Conservation (phyloP, 805 yeast genomes). For the Pichia deserticola region DNA sequence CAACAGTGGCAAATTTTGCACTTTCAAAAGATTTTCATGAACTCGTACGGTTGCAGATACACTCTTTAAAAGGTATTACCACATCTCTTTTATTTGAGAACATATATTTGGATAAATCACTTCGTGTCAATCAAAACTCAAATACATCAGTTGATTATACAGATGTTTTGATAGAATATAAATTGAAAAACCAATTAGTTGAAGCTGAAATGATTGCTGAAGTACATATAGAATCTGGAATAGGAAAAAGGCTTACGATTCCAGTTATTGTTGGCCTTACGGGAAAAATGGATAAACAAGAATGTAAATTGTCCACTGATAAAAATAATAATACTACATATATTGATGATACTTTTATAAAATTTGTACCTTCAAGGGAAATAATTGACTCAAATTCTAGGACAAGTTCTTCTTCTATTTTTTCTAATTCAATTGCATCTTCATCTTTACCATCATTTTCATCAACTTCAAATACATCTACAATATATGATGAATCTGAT, state of each 20-base stretch:
- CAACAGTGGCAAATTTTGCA: constrained; percentile 35
- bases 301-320: background rate
- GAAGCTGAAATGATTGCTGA: constrained; percentile 7
- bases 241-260: constrained; percentile 36
- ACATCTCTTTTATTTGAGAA: constrained; percentile 3
- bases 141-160: constrained; percentile 1
- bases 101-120: background rate
- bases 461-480: background rate
- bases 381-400: background rate
- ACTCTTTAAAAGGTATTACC: constrained; percentile 12
- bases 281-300: background rate
- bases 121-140: background rate
- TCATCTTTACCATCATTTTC: background rate
- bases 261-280: constrained; percentile 31
- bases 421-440: background rate
- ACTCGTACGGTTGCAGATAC: constrained; percentile 42
- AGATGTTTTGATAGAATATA: constrained; percentile 11
- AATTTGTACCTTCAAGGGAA: background rate
- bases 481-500: background rate
- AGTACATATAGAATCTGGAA: constrained; percentile 22
- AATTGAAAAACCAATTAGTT: constrained; percentile 11
- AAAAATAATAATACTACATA: background rate
- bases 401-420: background rate
- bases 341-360: constrained; percentile 1
- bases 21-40: constrained; percentile 47